These are phyloP conservation scores for Thraustochytrium sp. DNA, from an alignment of 352 stramenopile genomes.

Conservation along the genomic window DNA sequence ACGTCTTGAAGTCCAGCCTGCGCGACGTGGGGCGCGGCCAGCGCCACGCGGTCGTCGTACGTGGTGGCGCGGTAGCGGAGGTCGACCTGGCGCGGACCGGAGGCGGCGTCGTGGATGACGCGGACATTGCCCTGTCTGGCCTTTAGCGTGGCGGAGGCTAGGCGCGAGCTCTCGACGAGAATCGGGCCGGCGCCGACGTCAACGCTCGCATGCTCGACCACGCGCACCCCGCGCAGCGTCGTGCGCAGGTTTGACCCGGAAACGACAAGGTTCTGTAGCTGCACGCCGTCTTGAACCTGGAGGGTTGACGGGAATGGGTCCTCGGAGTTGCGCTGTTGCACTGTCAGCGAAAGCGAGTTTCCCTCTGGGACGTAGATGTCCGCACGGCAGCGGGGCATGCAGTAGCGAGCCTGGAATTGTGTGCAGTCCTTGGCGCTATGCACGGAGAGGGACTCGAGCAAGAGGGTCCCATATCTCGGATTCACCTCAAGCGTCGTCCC, in stretches of 20 bases:
- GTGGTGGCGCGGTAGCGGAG: constrained; percentile 11
- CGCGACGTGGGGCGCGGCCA: not conserved
- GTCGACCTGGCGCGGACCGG: not conserved
- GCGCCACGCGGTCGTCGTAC: not conserved
- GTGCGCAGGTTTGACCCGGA: not conserved
- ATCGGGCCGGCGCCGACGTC: not conserved
- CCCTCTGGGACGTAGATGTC: not conserved
- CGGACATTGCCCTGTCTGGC: constrained; percentile 9
- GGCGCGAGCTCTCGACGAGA: not conserved
- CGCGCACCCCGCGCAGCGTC: not conserved
- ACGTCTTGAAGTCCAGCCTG: not conserved
- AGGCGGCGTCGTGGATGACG: not conserved
- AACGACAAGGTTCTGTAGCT: not conserved
- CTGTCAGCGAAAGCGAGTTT: constrained; percentile 2
- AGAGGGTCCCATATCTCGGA: too few relatives aligned
- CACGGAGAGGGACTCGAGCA: constrained; percentile 25
- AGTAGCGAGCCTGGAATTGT: not conserved
- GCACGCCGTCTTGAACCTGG: not conserved
- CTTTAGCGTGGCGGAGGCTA: not conserved
- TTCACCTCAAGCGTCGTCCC: too few relatives aligned
- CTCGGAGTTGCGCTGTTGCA: not conserved
- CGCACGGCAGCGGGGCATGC: not conserved
- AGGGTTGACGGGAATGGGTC: not conserved
- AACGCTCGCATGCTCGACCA: not conserved
- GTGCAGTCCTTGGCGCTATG: not conserved